Conservation (phyloP, 805 yeast genomes). For the Metschnikowia cubensis region DNA sequence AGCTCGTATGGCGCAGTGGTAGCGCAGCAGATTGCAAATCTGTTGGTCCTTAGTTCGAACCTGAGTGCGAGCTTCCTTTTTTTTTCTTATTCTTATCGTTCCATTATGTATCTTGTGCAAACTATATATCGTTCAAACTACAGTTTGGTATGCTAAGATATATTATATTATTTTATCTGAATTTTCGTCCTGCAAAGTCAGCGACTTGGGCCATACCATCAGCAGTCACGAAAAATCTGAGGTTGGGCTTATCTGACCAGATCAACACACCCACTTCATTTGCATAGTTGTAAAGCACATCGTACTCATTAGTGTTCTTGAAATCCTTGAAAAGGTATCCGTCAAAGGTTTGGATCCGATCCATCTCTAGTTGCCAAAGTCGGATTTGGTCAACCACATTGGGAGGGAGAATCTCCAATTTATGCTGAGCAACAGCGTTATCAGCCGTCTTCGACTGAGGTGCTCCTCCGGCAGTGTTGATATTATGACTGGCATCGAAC, state of each 20-base stretch:
- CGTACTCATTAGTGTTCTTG: constrained; percentile 70
- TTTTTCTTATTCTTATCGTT: constrained; percentile 10
- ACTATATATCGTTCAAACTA: too few relatives aligned
- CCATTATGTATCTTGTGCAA: too few relatives aligned
- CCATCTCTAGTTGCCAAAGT: constrained; percentile 94
- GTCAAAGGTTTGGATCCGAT: constrained; percentile 79
- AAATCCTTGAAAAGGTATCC: constrained; percentile 91
- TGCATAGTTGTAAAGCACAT: constrained; percentile 69
- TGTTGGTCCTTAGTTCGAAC: constrained; percentile 96
- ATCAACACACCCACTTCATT: constrained; percentile 84
- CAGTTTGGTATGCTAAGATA: neutral
- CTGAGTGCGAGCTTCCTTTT: constrained; percentile 74
- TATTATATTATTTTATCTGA: constrained; percentile 8
- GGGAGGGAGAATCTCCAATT: constrained; percentile 74
- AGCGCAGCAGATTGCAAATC: constrained; percentile 99
- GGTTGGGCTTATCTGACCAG: constrained; percentile 75
- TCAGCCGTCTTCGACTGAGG: constrained; percentile 30
- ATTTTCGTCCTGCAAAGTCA: constrained; percentile 75
- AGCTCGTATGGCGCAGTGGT: constrained; percentile 93
- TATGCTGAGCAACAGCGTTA: constrained; percentile 39
- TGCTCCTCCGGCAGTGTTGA: constrained; percentile 43
- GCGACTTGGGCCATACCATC: constrained; percentile 88
- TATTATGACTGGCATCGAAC: constrained; percentile 49
- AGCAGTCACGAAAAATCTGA: constrained; percentile 78
- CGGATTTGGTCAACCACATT: constrained; percentile 95